A percentile compares a stretch with the other conserved stretches of the same genome.
Evolutionary conservation across 768 basidiomycete genomes (phyloP).

Genomic region (Leccinum uliginosum): DNA sequence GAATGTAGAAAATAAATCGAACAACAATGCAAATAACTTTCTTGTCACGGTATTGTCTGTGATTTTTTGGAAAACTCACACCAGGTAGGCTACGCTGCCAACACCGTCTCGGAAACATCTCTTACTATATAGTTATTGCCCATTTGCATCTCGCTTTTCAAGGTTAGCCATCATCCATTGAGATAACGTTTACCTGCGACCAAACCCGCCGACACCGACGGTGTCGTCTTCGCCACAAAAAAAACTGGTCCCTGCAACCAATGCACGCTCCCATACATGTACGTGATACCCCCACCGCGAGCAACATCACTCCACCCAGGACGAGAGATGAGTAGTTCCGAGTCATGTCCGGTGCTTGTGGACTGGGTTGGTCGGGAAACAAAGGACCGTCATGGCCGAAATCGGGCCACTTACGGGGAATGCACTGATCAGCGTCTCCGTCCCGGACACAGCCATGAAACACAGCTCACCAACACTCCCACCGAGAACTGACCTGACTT

Average conservation of each 20-base stretch:
- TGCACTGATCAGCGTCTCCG: not conserved
- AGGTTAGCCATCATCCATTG: not conserved
- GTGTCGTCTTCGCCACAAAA: not conserved
- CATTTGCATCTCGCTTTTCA: not conserved
- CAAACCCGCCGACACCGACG: not conserved
- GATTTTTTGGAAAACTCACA: not conserved
- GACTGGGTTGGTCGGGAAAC: too few species aligned
- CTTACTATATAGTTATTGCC: not conserved
- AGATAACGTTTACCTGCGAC: not conserved
- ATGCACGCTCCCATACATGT: too few species aligned
- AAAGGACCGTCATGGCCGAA: too few species aligned
- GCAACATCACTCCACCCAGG: not conserved
- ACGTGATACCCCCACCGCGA: not conserved
- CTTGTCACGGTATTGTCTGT: not conserved
- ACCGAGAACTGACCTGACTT: conserved; percentile 43
- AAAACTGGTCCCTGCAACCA: too few species aligned
- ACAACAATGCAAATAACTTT: not conserved
- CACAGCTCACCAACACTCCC: conserved; percentile 31
- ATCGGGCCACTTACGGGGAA: too few species aligned
- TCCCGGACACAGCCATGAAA: too few species aligned
- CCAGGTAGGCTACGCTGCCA: not conserved
- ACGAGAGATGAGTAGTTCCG: too few species aligned
- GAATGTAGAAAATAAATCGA: not conserved
- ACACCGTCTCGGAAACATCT: not conserved
- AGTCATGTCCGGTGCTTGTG: too few species aligned